Evolutionary conservation across 2,329 filamentous ascomycete species (phyloP).

Genomic region (Fusarium setosum): DNA sequence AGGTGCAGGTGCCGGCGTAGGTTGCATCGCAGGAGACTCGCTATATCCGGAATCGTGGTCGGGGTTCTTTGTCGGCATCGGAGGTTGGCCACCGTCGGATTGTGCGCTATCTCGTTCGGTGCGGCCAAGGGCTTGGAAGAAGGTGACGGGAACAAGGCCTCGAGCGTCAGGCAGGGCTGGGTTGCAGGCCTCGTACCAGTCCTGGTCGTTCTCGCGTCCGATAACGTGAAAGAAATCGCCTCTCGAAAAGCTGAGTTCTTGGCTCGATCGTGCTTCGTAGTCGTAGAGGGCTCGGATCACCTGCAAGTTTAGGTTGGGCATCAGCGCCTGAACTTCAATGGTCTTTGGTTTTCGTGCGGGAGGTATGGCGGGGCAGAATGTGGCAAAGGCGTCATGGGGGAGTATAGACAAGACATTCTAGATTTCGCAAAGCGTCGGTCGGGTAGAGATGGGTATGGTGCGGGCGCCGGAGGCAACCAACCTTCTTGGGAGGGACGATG

Average conservation of each 20-base stretch:
- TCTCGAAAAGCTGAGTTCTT: conserved; percentile 90
- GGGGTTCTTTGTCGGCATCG: conserved; percentile 66
- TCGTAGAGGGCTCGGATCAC: conserved; percentile 98
- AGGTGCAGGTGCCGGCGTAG: conserved; percentile 12
- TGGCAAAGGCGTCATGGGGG: conserved; percentile 16
- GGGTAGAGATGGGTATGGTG: conserved; percentile 1
- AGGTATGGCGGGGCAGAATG: conserved; percentile 24
- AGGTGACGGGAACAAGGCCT: conserved; percentile 92
- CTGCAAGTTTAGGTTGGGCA: conserved; percentile 56
- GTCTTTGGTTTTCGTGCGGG: conserved; percentile 19
- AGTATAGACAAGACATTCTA: conserved; percentile 27
- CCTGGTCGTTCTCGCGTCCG: conserved; percentile 89
- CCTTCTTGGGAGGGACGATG: conserved; percentile 94
- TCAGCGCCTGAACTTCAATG: conserved; percentile 32
- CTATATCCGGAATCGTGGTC: conserved; percentile 92
- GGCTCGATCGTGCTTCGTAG: conserved; percentile 79
- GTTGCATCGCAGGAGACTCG: conserved; percentile 48
- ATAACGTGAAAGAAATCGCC: conserved; percentile 99
- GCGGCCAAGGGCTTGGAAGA: conserved; percentile 92
- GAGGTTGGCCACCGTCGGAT: conserved; percentile 66
- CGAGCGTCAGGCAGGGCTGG: conserved; percentile 87
- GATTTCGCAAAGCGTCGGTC: conserved; percentile 10
- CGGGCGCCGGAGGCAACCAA: conserved; percentile 55
- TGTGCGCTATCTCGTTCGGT: conserved; percentile 89
- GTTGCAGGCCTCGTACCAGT: conserved; percentile 99